Percentiles rank a stretch among this genome's conserved stretches.
These are phyloP conservation scores for Eucalyptus viminalis DNA, from an alignment of 345 rosid species.

Conservation along the genomic window DNA sequence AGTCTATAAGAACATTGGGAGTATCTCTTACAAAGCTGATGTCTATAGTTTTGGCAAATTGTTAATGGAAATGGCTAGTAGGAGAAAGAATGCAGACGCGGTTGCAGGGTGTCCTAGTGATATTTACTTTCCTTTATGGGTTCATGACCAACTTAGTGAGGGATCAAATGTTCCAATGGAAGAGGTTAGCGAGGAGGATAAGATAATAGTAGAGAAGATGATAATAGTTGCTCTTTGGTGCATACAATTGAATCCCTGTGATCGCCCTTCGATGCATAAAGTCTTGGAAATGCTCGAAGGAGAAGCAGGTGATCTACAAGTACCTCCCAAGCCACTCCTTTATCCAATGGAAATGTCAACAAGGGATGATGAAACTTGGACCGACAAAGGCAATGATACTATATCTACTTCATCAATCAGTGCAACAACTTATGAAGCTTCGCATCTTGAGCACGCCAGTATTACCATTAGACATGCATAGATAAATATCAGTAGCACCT, in stretches of 20 bases:
- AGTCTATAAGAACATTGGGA: background rate
- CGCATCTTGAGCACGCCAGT: background rate
- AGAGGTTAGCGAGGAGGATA: background rate
- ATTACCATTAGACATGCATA: background rate
- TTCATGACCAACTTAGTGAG: background rate
- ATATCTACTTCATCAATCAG: background rate
- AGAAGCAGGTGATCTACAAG: background rate
- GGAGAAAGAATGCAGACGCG: accelerated
- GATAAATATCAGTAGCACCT: background rate
- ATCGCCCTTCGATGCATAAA: background rate
- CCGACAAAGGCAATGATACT: background rate
- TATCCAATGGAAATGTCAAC: background rate
- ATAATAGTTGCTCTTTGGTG: background rate
- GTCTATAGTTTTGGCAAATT: background rate
- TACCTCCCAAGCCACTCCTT: background rate
- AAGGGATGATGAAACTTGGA: background rate
- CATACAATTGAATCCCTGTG: background rate
- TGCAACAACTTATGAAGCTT: background rate
- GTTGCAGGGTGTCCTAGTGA: background rate
- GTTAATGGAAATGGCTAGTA: background rate
- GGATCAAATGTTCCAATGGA: background rate
- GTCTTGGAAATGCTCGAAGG: background rate
- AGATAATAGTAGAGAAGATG: background rate
- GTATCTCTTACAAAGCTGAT: background rate
- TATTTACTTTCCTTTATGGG: background rate